Evolutionary conservation across 208 protist species (phyloP).

Genomic region (Baffinella frigidus): DNA sequence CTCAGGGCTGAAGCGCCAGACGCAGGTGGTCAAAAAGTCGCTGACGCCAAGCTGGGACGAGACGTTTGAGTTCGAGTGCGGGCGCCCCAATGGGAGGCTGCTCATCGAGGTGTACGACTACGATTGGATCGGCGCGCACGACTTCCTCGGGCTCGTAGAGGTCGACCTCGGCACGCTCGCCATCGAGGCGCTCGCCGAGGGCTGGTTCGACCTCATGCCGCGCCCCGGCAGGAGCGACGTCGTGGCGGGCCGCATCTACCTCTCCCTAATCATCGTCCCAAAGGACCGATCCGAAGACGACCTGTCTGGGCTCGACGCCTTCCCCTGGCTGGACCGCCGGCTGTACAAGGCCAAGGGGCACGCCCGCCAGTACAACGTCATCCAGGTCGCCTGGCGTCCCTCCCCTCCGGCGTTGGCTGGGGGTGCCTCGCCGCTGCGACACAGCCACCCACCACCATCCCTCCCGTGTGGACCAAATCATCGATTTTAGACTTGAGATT

Average conservation of each 20-base stretch:
- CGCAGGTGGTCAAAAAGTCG: background rate
- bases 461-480: no score
- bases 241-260: background rate
- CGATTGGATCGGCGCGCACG: background rate
- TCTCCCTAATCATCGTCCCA: background rate
- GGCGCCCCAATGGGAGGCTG: background rate
- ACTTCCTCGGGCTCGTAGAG: constrained; percentile 41
- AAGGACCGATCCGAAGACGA: background rate
- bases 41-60: constrained; percentile 20
- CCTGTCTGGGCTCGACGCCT: background rate
- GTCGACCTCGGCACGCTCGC: background rate
- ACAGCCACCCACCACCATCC: no score
- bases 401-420: no score
- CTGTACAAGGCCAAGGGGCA: background rate
- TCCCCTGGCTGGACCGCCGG: background rate
- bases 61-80: constrained; percentile 3
- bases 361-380: background rate
- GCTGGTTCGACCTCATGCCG: constrained; percentile 5
- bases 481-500: no score
- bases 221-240: background rate
- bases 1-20: background rate
- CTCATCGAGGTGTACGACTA: background rate
- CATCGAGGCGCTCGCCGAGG: background rate
- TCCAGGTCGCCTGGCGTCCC: no score
- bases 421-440: no score